Conservation (phyloP, 495 filamentous ascomycete genomes). For the Hypoxylon fragiforme region DNA sequence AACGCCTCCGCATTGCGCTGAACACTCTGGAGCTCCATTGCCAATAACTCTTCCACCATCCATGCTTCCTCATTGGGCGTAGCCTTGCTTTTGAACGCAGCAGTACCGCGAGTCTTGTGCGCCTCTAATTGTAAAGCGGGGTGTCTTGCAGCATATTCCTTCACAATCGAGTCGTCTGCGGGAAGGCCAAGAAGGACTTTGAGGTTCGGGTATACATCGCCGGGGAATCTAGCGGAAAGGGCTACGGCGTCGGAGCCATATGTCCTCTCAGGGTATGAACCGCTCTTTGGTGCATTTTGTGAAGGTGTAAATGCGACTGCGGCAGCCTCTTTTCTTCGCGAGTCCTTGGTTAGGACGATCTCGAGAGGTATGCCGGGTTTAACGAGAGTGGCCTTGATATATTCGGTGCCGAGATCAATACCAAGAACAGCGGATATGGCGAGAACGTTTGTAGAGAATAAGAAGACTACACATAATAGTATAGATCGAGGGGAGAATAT, state of each 20-base stretch:
- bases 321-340: slow-evolving; percentile 90
- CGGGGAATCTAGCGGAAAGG: slow-evolving; percentile 81
- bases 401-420: slow-evolving; percentile 93
- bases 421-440: slow-evolving; percentile 77
- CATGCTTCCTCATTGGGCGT: slow-evolving; percentile 70
- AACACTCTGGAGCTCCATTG: slow-evolving; percentile 93
- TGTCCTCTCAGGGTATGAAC: slow-evolving; percentile 78
- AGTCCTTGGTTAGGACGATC: slow-evolving; percentile 98
- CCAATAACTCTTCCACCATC: slow-evolving; percentile 88
- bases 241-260: slow-evolving; percentile 93
- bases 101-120: slow-evolving; percentile 65
- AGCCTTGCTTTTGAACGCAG: slow-evolving; percentile 71
- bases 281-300: slow-evolving; percentile 58
- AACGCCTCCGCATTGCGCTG: slow-evolving; percentile 81
- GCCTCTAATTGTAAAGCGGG: slow-evolving; percentile 65
- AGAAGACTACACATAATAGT: slow-evolving; percentile 51
- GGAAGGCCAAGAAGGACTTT: slow-evolving; percentile 81
- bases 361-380: slow-evolving; percentile 98
- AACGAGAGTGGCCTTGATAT: slow-evolving; percentile 93
- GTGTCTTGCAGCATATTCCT: slow-evolving; percentile 69
- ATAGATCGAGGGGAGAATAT: slow-evolving; percentile 47
- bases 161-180: slow-evolving; percentile 61
- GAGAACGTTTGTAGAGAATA: slow-evolving; percentile 54
- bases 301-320: slow-evolving; percentile 92
- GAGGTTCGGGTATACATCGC: slow-evolving; percentile 91